Evolutionary conservation across 2,329 filamentous ascomycete species (phyloP).

Genomic region (Fusarium nisikadoi): DNA sequence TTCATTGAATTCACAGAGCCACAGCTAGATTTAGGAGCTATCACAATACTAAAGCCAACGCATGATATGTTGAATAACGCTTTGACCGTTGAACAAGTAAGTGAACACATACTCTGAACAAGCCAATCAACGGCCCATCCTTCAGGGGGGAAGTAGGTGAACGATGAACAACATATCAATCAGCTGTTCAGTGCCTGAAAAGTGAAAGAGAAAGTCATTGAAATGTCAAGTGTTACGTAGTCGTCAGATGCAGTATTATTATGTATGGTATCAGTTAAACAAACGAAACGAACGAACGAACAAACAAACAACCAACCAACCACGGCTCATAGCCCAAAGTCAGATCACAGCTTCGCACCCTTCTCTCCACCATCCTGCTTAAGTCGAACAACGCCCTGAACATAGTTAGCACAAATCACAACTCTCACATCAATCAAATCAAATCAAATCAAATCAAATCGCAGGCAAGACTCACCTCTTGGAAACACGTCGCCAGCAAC

Average conservation of each 20-base stretch:
- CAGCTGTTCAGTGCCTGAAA: neutral
- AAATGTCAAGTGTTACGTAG: neutral
- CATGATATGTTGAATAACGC: neutral
- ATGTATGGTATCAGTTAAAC: conserved; percentile 10
- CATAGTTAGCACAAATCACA: conserved; percentile 32
- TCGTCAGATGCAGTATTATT: neutral
- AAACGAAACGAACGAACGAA: neutral
- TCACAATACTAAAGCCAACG: neutral
- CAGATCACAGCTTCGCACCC: conserved; percentile 48
- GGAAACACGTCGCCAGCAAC: conserved; percentile 80
- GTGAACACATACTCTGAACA: neutral
- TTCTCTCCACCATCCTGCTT: conserved; percentile 54
- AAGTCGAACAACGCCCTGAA: conserved; percentile 62
- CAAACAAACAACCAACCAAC: too few species aligned
- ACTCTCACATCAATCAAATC: neutral
- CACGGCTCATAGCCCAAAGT: neutral
- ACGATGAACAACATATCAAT: neutral
- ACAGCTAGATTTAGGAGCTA: neutral
- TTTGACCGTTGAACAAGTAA: neutral
- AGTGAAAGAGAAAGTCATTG: neutral
- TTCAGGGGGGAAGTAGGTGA: neutral
- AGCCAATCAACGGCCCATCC: neutral
- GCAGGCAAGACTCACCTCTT: conserved; percentile 69
- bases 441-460: neutral
- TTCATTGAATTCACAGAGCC: neutral